Conservation (phyloP, 192 early-diverging fungal genomes). For the Backusella westeae region DNA sequence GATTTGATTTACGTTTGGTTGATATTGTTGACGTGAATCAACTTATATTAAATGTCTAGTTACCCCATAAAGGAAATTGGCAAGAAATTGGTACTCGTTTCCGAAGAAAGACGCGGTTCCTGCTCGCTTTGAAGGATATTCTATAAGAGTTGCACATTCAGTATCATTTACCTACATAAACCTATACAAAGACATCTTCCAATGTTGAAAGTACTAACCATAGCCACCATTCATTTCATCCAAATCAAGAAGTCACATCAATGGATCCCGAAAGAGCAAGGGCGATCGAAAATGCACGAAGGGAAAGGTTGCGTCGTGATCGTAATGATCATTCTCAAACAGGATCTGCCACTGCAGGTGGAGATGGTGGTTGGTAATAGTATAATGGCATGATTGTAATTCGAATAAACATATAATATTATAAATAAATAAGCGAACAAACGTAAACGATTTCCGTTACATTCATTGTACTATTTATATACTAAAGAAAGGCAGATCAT, state of each 20-base stretch:
- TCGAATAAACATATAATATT: not conserved
- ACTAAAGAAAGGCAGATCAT: not conserved
- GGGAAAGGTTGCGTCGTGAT: not conserved
- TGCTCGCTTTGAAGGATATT: slow-evolving; percentile 55
- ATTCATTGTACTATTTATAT: slow-evolving; percentile 1
- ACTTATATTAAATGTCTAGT: slow-evolving; percentile 58
- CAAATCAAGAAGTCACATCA: not conserved
- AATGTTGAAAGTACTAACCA: not conserved
- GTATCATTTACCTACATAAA: slow-evolving; percentile 33
- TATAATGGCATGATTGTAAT: not conserved
- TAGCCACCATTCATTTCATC: not conserved
- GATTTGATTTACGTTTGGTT: slow-evolving; percentile 58
- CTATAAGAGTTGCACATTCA: slow-evolving; percentile 56
- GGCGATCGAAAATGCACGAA: not conserved
- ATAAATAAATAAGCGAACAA: not conserved
- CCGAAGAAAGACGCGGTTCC: slow-evolving; percentile 57
- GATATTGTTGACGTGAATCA: slow-evolving; percentile 57
- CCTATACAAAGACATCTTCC: not conserved
- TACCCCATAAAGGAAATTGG: slow-evolving; percentile 78
- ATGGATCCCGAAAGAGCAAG: not conserved
- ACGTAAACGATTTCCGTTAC: not conserved
- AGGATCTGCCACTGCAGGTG: not conserved
- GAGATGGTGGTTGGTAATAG: not conserved
- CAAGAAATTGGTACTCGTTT: slow-evolving; percentile 64
- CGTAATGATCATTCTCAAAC: not conserved